Evolutionary conservation across 1,284 basidiomycete genomes (phyloP).

Genomic region (Gomphus sp.): DNA sequence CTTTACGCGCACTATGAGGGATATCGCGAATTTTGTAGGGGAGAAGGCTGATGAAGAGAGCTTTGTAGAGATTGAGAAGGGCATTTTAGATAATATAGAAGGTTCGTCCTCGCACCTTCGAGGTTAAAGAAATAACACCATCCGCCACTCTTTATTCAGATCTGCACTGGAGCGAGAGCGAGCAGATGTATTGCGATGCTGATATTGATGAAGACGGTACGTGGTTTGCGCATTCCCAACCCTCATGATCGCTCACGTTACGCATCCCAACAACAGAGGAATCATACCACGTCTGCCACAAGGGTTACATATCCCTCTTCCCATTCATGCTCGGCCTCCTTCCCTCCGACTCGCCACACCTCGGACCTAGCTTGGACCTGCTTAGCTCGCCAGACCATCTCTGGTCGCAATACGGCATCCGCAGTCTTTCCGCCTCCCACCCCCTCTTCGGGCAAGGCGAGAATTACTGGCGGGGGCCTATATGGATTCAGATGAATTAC

Average conservation of each 20-base stretch:
- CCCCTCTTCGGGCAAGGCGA: conserved; percentile 86
- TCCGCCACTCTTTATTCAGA: conserved; percentile 39
- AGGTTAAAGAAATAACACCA: too few species aligned
- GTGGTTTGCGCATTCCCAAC: conserved; percentile 13
- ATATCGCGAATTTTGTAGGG: conserved; percentile 76
- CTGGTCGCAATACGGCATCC: conserved; percentile 86
- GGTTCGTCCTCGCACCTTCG: conserved; percentile 35
- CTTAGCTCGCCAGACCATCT: conserved; percentile 74
- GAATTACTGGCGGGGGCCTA: conserved; percentile 94
- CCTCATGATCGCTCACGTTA: not conserved
- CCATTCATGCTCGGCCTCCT: conserved; percentile 82
- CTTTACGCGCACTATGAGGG: conserved; percentile 83
- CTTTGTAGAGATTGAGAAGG: conserved; percentile 69
- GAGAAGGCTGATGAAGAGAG: conserved; percentile 73
- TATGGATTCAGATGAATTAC: conserved; percentile 97
- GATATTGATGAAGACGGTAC: conserved; percentile 77
- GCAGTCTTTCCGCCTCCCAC: conserved; percentile 78
- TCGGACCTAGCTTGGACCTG: conserved; percentile 73
- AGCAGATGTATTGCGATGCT: conserved; percentile 90
- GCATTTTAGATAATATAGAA: conserved; percentile 80
- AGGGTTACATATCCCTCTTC: conserved; percentile 89
- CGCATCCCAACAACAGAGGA: conserved; percentile 58
- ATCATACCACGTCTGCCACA: conserved; percentile 83
- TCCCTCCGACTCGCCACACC: conserved; percentile 63
- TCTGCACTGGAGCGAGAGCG: conserved; percentile 85